phyloP scores from a whole-genome alignment of 2,329 filamentous ascomycete genomes.

The Clarireedia monteithiana region DNA sequence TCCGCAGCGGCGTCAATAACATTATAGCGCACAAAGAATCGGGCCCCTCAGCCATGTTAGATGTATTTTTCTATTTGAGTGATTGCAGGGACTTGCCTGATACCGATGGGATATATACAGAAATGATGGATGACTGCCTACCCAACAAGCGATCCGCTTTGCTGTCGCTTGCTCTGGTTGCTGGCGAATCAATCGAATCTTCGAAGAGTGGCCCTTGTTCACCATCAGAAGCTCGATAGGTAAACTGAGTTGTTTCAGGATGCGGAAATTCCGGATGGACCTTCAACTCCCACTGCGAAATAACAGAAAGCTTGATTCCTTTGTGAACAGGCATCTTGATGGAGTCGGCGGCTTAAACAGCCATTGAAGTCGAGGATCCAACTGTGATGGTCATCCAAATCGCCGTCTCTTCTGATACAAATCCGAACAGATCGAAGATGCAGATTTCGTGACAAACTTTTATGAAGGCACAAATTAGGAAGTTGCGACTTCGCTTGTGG shows the following conservation, averaged over 20 bases:
- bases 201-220: neutral
- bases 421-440: neutral
- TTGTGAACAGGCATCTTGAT: conserved; percentile 24
- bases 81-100: conserved; percentile 34
- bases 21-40: conserved; percentile 45
- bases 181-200: conserved; percentile 1
- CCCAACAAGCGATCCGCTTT: conserved; percentile 28
- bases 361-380: neutral
- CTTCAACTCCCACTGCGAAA: conserved; percentile 24
- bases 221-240: conserved; percentile 21
- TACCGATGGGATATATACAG: conserved; percentile 49
- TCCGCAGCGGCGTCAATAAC: conserved; percentile 29
- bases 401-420: neutral
- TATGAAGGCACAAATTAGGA: neutral
- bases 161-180: conserved; percentile 17
- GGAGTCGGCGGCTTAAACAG: neutral
- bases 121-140: conserved; percentile 33
- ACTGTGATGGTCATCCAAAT: neutral
- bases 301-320: conserved; percentile 23
- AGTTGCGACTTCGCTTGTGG: neutral
- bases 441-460: no score
- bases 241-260: conserved; percentile 41
- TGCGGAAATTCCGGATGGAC: conserved; percentile 47
- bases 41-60: conserved; percentile 34
- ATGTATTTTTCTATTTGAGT: neutral